Conservation (phyloP, 192 early-diverging fungal genomes). For the Linnemannia zychae region DNA sequence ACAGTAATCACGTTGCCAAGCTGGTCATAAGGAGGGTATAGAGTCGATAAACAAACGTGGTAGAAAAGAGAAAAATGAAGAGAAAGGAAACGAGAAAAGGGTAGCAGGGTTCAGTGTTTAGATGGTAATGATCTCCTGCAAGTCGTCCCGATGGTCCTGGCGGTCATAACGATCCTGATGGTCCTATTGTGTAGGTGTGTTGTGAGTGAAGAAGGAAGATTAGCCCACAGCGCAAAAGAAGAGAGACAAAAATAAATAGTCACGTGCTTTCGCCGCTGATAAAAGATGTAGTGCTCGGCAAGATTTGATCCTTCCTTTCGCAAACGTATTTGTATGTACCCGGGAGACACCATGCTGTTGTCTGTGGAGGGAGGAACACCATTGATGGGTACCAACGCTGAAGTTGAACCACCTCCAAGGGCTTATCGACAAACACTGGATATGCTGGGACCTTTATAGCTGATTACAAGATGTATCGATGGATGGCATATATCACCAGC, state of each 20-base stretch:
- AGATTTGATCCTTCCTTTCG: constrained; percentile 5
- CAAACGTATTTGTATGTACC: constrained; percentile 9
- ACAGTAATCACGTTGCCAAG: neutral
- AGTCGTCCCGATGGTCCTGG: neutral
- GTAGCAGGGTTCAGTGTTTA: neutral
- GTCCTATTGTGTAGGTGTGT: neutral
- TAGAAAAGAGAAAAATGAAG: neutral
- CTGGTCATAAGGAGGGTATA: neutral
- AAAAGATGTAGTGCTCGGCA: neutral
- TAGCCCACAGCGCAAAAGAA: neutral
- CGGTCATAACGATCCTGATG: neutral
- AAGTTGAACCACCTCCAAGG: neutral
- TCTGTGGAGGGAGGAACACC: neutral
- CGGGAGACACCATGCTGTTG: neutral
- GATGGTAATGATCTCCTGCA: neutral
- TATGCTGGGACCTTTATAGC: neutral
- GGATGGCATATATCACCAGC: neutral
- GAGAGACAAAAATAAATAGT: neutral
- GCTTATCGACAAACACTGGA: neutral
- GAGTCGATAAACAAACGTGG: neutral
- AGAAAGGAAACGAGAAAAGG: neutral
- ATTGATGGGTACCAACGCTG: neutral
- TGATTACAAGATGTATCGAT: neutral
- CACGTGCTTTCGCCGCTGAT: neutral
- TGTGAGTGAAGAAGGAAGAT: neutral